phyloP scores from a whole-genome alignment of 164 flowering plant species.

The Vitis rupestris region DNA sequence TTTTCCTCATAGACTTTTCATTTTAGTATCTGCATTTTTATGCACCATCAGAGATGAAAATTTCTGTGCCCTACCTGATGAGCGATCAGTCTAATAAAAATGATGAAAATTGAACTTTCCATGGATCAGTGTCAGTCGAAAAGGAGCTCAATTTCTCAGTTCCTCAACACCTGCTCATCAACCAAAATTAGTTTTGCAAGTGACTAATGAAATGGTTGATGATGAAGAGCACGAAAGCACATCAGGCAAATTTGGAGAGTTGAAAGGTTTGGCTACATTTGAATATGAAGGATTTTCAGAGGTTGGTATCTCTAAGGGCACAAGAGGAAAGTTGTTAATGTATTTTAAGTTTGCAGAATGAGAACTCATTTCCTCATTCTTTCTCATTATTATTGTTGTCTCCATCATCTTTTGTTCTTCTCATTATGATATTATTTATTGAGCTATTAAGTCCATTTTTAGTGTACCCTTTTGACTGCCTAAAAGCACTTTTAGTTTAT shows the following conservation, averaged over 20 bases:
- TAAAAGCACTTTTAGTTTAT: no score
- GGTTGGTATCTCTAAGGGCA: conserved; percentile 24
- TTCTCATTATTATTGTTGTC: neutral
- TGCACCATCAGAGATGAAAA: neutral
- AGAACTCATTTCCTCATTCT: neutral
- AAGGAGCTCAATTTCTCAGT: conserved; percentile 41
- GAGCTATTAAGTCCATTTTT: no score
- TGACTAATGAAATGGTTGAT: conserved; percentile 40
- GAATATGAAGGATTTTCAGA: conserved; percentile 37
- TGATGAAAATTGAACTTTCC: conserved; percentile 1
- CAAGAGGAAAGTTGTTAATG: neutral
- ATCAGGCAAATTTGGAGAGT: conserved; percentile 20
- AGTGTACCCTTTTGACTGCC: no score
- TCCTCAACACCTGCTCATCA: conserved; percentile 41
- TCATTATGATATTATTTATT: neutral
- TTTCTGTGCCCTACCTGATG: neutral
- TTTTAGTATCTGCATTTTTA: neutral
- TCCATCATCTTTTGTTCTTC: neutral
- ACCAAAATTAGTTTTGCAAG: conserved; percentile 43
- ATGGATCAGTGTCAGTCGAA: conserved; percentile 41
- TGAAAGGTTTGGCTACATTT: conserved; percentile 21
- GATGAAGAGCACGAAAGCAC: conserved; percentile 25
- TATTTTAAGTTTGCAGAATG: neutral
- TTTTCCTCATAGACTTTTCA: neutral
- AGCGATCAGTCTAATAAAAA: neutral